phyloP scores from a whole-genome alignment of 306 rosid genomes.

The Cicer bijugum region DNA sequence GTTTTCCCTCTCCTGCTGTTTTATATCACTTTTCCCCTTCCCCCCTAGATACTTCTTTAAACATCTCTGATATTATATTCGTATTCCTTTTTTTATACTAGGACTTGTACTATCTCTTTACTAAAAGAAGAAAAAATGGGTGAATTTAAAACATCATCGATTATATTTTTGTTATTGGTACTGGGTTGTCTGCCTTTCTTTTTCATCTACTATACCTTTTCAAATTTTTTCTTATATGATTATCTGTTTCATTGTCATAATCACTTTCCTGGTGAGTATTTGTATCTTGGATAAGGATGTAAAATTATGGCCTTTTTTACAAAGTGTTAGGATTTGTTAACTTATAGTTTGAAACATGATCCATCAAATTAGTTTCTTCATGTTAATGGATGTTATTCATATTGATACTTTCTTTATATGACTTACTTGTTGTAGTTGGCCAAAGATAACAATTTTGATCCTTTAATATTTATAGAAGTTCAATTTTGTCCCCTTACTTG shows the following conservation, averaged over 20 bases:
- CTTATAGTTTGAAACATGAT: not conserved
- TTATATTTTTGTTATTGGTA: constrained; percentile 8
- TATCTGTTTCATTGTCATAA: constrained; percentile 12
- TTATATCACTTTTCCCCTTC: not conserved
- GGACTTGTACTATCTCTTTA: not conserved
- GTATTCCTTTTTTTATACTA: constrained; percentile 32
- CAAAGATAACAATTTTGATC: constrained; percentile 8
- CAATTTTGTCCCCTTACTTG: constrained; percentile 23
- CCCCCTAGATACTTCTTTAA: not conserved
- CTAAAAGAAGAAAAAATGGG: not conserved
- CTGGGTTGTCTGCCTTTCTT: not conserved
- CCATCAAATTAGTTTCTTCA: not conserved
- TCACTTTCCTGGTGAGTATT: not conserved
- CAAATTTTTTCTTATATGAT: not conserved
- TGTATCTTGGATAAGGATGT: not conserved
- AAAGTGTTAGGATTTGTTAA: not conserved
- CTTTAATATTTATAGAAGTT: not conserved
- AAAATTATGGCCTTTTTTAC: constrained; percentile 9
- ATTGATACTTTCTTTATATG: constrained; percentile 10
- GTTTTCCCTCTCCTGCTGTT: not conserved
- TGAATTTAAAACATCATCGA: not conserved
- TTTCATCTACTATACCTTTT: not conserved
- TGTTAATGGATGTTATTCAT: not conserved
- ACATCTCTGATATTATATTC: not conserved
- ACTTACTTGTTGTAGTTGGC: constrained; percentile 12